Percentiles rank a stretch among this genome's conserved stretches.
These are phyloP conservation scores for Diaporthe batatas DNA, from an alignment of 2,329 filamentous ascomycete genomes.

Conservation along the genomic window DNA sequence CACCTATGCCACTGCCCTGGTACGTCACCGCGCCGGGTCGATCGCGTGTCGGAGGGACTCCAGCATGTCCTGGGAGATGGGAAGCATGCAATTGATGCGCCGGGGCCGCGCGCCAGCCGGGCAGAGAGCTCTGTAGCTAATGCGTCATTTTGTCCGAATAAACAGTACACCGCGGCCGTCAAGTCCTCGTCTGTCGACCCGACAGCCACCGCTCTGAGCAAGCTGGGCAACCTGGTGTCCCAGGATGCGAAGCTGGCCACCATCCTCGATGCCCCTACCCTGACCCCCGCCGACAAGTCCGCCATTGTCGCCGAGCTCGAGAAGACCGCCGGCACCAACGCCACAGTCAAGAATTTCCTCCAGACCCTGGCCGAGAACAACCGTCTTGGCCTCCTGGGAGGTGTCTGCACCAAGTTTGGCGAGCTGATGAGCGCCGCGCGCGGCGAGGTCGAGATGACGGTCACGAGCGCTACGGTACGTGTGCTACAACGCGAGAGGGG, in stretches of 20 bases:
- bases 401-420: conserved; percentile 88
- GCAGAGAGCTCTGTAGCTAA: conserved; percentile 44
- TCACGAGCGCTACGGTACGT: conserved; percentile 90
- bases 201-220: conserved; percentile 83
- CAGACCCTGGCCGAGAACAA: conserved; percentile 95
- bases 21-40: conserved; percentile 65
- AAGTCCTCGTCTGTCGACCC: conserved; percentile 89
- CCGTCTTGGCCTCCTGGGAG: conserved; percentile 84
- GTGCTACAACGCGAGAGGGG: background rate
- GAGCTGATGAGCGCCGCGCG: conserved; percentile 88
- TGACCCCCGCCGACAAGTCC: conserved; percentile 83
- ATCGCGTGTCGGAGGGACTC: conserved; percentile 38
- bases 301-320: conserved; percentile 88
- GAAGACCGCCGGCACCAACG: conserved; percentile 80
- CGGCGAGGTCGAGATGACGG: conserved; percentile 92
- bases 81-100: conserved; percentile 22
- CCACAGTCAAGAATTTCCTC: conserved; percentile 95
- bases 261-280: conserved; percentile 85
- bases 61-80: background rate
- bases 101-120: conserved; percentile 30
- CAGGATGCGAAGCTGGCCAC: conserved; percentile 84
- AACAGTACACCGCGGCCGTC: conserved; percentile 93
- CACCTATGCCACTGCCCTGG: conserved; percentile 98
- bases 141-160: conserved; percentile 54
- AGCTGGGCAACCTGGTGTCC: conserved; percentile 79